Evolutionary conservation across 495 filamentous ascomycete species (phyloP), one percentile per base, ranked within the genome.

Genomic region (Penicillium verhagenii): DNA sequence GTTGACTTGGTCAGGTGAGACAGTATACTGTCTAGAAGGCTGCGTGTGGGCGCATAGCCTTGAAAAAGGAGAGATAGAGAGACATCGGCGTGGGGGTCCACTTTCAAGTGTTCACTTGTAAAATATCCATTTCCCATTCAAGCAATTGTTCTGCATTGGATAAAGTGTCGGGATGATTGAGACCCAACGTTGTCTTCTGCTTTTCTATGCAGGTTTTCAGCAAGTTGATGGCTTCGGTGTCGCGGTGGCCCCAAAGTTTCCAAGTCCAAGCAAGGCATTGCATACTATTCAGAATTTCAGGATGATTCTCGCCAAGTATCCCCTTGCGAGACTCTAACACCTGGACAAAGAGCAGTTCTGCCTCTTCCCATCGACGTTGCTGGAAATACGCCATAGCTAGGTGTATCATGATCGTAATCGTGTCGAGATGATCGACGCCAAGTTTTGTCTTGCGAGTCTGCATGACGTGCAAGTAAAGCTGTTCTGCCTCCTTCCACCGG

Each of bases 121-220:
- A n/a, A n/a, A n/a, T n/a, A n/a, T 54, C 42, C 20, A 20, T 31
- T 39, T 54, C 52, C 52, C 44, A 54, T 40, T 47, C 23, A 3
- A 19, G 11, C 42, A 54, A 48, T 19, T 19, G 10, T 25, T 38
- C 13, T 28, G 31, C 39, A 25, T 18, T 38, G 9, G 29, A 38
- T 35, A 54, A 13, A 20, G 33, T 47, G 1, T 47, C 13, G 2
- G 19, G 21, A 48, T 54, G 43, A 9, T 39, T 25, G 7, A 47
- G 11, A 4, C 52, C 52, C 16, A 54, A 18, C 24, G 20, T 52
- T 40, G 46, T 28, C 14, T 47, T 45, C 31, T 39, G 29, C 49
- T 18, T 47, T 26, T 11, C 29, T 20, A 56, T 29, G 29, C 47
- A 51, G 21, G 16, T 16, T 28, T 39, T n/a, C 18, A 56, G 40